Base-by-base conservation (phyloP, 192 early-diverging fungal genomes). In the Pilobolus umbonatus region DNA sequence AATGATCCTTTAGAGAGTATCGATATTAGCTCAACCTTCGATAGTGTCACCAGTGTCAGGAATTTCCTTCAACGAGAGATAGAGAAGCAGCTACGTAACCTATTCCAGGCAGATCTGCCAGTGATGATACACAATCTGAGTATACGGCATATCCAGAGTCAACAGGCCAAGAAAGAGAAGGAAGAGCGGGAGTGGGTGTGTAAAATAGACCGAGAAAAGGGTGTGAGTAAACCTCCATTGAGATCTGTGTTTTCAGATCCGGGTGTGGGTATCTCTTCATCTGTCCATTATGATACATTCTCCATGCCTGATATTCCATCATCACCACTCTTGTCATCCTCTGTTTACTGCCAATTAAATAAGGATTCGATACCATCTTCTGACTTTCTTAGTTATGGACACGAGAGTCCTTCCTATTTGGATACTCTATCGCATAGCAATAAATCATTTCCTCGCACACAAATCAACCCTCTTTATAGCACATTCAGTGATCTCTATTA, bases 1-100 rank as follows among this genome's bases (percentile, higher is more conserved):
- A 98, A 93, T 63, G 96, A 98, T 64, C 96, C 97, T 10, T 64
- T 99, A 22, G 95, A 98, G 46, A 87, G 84, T 0, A 88, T 99
- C 14, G 79, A 90, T 46, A 93, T 99, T 34, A 89, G 88, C 57
- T 96, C 93, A 11, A 96, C 97, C 0, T 99, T 99, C 66, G 97
- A 99, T 62, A 85, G 88, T 60, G 85, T 98, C 34, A 85, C 91
- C 19, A 88, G 84, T 39, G 89, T 99, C 30, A 81, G 90, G 30
- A 67, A 82, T 2, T 91, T 96, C 72, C 67, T 99, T 35, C 95
- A 97, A 75, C 67, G 75, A 15, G 87, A 93, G 60, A 99, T 99
- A 49, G 94, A 98, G 65, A 83, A 84, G 6, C 88, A 91, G 55
- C 68, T 99, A 51, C 65, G 93, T 15, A 88, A 86, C 56, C 69